phyloP scores from a whole-genome alignment of 2,329 filamentous ascomycete species.

The Aspergillus sp. region DNA sequence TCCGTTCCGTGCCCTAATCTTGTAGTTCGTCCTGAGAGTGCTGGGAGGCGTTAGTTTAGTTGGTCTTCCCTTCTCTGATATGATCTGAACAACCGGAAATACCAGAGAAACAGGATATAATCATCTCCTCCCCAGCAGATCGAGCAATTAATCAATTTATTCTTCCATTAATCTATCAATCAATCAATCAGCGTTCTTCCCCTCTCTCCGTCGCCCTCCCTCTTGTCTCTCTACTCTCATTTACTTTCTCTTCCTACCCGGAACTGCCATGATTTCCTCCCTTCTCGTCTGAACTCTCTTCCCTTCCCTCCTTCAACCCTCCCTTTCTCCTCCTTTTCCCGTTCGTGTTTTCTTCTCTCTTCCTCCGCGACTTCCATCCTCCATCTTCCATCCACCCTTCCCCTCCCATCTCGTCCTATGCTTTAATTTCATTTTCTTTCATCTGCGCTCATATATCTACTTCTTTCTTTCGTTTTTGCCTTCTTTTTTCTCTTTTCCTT shows the following conservation, averaged over 20 bases:
- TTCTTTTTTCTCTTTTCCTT: conserved; percentile 12
- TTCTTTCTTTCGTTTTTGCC: conserved; percentile 11
- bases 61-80: background rate
- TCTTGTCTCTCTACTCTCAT: background rate
- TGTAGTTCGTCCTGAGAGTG: too few species aligned
- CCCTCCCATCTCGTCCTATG: conserved; percentile 14
- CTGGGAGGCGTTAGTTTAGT: too few species aligned
- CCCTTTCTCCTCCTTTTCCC: conserved; percentile 21
- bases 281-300: conserved; percentile 13
- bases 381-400: conserved; percentile 12
- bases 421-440: conserved; percentile 12
- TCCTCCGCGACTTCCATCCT: conserved; percentile 10
- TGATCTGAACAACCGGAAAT: background rate
- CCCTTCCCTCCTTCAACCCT: conserved; percentile 20
- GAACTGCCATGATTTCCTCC: background rate
- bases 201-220: background rate
- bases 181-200: background rate
- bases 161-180: background rate
- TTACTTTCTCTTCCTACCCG: conserved; percentile 5
- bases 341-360: conserved; percentile 25
- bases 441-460: conserved; percentile 8
- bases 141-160: background rate
- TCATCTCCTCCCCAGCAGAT: background rate
- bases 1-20: too few species aligned
- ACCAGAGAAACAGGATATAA: background rate